Percentiles rank a stretch among this genome's conserved stretches.
phyloP scores from a whole-genome alignment of 176 grass and related monocot genomes.

The Triticum timopheevii region DNA sequence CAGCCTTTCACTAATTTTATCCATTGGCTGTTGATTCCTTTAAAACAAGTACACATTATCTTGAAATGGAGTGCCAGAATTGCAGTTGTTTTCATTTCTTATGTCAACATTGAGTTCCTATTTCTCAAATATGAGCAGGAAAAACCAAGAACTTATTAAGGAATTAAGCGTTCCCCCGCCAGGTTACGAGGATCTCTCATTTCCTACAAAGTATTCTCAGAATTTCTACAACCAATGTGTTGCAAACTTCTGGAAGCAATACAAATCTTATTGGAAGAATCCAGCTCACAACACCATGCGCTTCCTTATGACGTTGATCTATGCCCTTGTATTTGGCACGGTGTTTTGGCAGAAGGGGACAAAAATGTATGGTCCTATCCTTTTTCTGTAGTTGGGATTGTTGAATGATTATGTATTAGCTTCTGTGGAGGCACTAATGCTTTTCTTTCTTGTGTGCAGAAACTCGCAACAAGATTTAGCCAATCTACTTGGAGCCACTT shows the following conservation, averaged over 20 bases:
- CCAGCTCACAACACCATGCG: constrained; percentile 79
- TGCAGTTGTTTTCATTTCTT: background rate
- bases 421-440: constrained; percentile 23
- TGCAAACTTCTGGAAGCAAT: constrained; percentile 85
- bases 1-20: background rate
- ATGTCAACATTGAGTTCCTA: background rate
- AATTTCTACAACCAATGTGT: constrained; percentile 55
- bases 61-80: background rate
- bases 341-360: constrained; percentile 77
- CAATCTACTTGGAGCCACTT: constrained; percentile 79
- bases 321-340: constrained; percentile 78
- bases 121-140: constrained; percentile 32
- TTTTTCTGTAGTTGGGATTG: constrained; percentile 17
- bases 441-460: constrained; percentile 32
- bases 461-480: constrained; percentile 58
- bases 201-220: constrained; percentile 81
- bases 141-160: constrained; percentile 70
- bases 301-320: constrained; percentile 63
- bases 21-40: background rate
- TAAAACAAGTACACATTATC: background rate
- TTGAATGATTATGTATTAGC: constrained; percentile 7
- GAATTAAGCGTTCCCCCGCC: constrained; percentile 55
- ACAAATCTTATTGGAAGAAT: constrained; percentile 87
- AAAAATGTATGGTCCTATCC: constrained; percentile 50
- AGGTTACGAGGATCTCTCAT: constrained; percentile 62